phyloP scores from a whole-genome alignment of 148 eudicot genomes.

The Pouteria glomerata region DNA sequence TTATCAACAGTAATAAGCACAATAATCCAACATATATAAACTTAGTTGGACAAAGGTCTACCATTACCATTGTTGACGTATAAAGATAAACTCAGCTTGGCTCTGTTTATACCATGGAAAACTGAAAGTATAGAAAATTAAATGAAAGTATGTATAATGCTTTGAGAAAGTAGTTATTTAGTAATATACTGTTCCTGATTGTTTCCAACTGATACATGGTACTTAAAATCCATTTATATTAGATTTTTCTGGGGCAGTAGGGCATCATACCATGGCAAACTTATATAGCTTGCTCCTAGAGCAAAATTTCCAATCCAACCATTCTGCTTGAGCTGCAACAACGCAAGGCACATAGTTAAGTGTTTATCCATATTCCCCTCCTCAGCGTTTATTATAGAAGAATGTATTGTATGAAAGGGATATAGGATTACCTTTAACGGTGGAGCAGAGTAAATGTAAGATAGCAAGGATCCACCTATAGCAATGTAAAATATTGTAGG shows the following conservation, averaged over 20 bases:
- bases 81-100: neutral
- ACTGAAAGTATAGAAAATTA: too few relatives aligned
- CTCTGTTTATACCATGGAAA: too few relatives aligned
- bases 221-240: neutral
- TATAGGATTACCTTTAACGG: conserved; percentile 66
- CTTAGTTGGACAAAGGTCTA: too few relatives aligned
- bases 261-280: conserved; percentile 78
- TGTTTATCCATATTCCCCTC: neutral
- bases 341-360: neutral
- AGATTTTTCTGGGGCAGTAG: neutral
- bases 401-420: conserved; percentile 4
- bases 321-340: conserved; percentile 89
- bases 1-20: too few relatives aligned
- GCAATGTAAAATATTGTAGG: conserved; percentile 83
- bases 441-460: conserved; percentile 98
- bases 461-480: conserved; percentile 79
- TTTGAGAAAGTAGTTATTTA: neutral
- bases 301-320: conserved; percentile 99
- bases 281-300: conserved; percentile 91
- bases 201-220: neutral
- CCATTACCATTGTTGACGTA: too few relatives aligned
- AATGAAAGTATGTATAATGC: too few relatives aligned
- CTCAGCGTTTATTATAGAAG: neutral
- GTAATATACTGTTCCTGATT: neutral
- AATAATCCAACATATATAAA: too few relatives aligned